A percentile compares a stretch with the other conserved stretches of the same genome.
Conservation (phyloP, 768 basidiomycete genomes). For the Royoungia palumana region DNA sequence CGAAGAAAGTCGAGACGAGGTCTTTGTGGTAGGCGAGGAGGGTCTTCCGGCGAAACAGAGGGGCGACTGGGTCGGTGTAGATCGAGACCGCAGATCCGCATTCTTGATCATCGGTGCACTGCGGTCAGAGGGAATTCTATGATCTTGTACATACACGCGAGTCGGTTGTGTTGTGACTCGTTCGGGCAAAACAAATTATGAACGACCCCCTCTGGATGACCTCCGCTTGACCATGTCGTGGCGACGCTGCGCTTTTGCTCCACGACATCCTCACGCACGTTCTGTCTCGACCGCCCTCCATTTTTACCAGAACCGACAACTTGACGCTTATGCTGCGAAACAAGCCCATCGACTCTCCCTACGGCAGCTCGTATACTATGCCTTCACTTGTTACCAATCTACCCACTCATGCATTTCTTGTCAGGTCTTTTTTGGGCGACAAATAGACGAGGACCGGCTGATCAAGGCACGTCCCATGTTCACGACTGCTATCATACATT, state of each 20-base stretch:
- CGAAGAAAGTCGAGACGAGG: slow-evolving; percentile 40
- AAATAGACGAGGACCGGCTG: slow-evolving; percentile 73
- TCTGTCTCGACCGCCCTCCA: slow-evolving; percentile 44
- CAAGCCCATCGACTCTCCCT: slow-evolving; percentile 70
- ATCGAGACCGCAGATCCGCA: slow-evolving; percentile 75
- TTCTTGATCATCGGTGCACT: slow-evolving; percentile 77
- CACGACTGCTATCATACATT: not conserved
- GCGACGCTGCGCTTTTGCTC: slow-evolving; percentile 12
- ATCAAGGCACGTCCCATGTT: slow-evolving; percentile 52
- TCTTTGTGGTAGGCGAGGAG: slow-evolving; percentile 62
- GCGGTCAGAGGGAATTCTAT: slow-evolving; percentile 67
- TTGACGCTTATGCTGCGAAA: slow-evolving; percentile 77
- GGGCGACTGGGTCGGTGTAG: slow-evolving; percentile 75
- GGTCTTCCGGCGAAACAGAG: slow-evolving; percentile 45
- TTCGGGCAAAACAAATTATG: not conserved
- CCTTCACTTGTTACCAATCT: not conserved
- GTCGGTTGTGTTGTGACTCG: not conserved
- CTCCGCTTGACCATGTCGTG: slow-evolving; percentile 24
- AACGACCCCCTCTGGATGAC: not conserved
- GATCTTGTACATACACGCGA: slow-evolving; percentile 12
- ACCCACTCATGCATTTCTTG: slow-evolving; percentile 5
- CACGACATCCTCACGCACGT: slow-evolving; percentile 12
- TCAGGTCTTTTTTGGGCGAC: slow-evolving; percentile 83
- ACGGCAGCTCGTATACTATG: slow-evolving; percentile 70
- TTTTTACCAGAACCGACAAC: slow-evolving; percentile 81